phyloP scores from a whole-genome alignment of 2,329 filamentous ascomycete species.

The Sporothrix globosa region DNA sequence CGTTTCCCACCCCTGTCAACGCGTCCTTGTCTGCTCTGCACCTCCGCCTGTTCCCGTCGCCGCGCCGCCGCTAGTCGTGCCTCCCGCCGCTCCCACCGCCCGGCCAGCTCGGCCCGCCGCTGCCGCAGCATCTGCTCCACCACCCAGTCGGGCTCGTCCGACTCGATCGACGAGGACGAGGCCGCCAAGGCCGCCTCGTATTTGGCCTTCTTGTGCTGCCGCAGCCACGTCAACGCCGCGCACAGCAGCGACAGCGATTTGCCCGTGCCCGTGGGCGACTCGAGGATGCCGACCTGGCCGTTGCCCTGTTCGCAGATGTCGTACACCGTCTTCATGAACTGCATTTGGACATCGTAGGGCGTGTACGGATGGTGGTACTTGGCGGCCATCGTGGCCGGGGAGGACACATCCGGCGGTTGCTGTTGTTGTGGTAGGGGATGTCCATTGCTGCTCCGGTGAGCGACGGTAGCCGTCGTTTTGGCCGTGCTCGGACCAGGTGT shows the following conservation, averaged over 20 bases:
- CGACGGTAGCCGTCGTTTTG: not conserved
- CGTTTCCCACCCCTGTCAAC: constrained; percentile 53
- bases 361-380: constrained; percentile 82
- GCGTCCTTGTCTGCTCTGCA: not conserved
- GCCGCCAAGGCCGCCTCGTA: constrained; percentile 57
- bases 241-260: constrained; percentile 94
- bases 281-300: constrained; percentile 83
- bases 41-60: constrained; percentile 17
- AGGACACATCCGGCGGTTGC: not conserved
- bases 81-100: constrained; percentile 73
- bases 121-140: constrained; percentile 73
- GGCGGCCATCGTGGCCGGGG: not conserved
- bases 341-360: constrained; percentile 82
- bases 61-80: constrained; percentile 57
- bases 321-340: constrained; percentile 87
- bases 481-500: not conserved
- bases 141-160: constrained; percentile 79
- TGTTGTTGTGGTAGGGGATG: not conserved
- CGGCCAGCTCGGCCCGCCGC: constrained; percentile 67
- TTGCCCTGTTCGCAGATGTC: constrained; percentile 69
- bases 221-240: constrained; percentile 86
- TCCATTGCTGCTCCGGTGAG: not conserved
- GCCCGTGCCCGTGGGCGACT: constrained; percentile 89
- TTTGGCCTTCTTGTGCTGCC: constrained; percentile 69
- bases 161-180: too few species aligned